Evolutionary conservation across 768 basidiomycete genomes (phyloP).

Genomic region (Chalciporus sphaerocephalus): DNA sequence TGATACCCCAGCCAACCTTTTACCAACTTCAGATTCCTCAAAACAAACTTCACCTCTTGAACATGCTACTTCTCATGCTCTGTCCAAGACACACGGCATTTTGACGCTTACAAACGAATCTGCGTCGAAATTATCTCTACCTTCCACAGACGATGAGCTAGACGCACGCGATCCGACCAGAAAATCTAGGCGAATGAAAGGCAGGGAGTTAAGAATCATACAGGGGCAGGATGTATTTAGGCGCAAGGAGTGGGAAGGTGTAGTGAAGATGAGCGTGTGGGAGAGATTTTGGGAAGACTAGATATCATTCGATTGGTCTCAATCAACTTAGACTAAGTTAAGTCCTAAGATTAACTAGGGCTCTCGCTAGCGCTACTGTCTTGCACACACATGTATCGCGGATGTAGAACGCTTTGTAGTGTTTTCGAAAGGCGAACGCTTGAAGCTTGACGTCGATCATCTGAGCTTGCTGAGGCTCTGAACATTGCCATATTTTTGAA

Average conservation of each 20-base stretch:
- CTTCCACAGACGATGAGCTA: slow-evolving; percentile 74
- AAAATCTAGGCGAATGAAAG: slow-evolving; percentile 69
- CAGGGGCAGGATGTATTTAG: slow-evolving; percentile 71
- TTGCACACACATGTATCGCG: too few species aligned
- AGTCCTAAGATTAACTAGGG: too few species aligned
- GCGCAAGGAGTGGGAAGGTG: slow-evolving; percentile 34
- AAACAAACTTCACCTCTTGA: slow-evolving; percentile 13
- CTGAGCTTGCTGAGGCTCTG: too few species aligned
- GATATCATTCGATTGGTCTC: not conserved
- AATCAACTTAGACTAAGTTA: too few species aligned
- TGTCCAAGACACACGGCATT: slow-evolving; percentile 73
- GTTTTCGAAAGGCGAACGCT: too few species aligned
- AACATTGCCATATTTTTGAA: too few species aligned
- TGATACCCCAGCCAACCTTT: slow-evolving; percentile 23
- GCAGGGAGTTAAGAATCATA: slow-evolving; percentile 79
- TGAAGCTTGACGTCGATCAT: too few species aligned
- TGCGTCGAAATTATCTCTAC: slow-evolving; percentile 43
- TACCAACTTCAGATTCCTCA: slow-evolving; percentile 5
- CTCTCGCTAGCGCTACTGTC: too few species aligned
- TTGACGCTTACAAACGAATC: slow-evolving; percentile 56
- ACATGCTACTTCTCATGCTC: slow-evolving; percentile 58
- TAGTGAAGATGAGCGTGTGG: slow-evolving; percentile 31
- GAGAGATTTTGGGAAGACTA: slow-evolving; percentile 31
- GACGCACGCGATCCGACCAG: slow-evolving; percentile 62
- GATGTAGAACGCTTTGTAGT: too few species aligned